Conservation (phyloP, 805 yeast genomes). For the Ascoidea asiatica region DNA sequence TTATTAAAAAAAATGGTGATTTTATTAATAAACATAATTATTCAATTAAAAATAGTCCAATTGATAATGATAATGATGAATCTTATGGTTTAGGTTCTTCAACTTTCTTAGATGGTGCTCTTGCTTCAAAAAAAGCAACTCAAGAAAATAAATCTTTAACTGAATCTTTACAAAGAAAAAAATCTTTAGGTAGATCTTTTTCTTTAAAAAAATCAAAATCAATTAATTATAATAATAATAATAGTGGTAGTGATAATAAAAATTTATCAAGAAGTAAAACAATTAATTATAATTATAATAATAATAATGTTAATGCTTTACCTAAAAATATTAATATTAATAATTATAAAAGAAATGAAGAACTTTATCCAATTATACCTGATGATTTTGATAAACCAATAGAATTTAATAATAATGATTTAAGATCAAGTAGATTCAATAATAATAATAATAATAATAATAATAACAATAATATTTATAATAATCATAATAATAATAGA, state of each 20-base stretch:
- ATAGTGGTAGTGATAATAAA: conserved; percentile 31
- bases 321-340: not conserved
- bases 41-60: conserved; percentile 13
- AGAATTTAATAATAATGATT: not conserved
- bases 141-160: conserved; percentile 21
- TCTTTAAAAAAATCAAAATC: not conserved
- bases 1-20: no score
- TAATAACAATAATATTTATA: no score
- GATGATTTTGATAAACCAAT: not conserved
- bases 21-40: conserved; percentile 4
- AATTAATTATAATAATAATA: no score
- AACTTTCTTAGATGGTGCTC: conserved; percentile 92
- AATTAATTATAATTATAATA: conserved; percentile 17
- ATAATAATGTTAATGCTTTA: not conserved
- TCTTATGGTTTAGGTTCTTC: conserved; percentile 86
- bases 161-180: conserved; percentile 33
- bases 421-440: not conserved
- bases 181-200: not conserved
- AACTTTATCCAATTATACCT: not conserved
- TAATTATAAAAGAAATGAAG: no score
- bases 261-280: conserved; percentile 70
- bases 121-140: conserved; percentile 48
- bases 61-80: conserved; percentile 56
- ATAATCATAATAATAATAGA: not conserved
- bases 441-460: no score